Conservation (phyloP, 2,329 filamentous ascomycete genomes). For the Pseudogymnoascus sp. region DNA sequence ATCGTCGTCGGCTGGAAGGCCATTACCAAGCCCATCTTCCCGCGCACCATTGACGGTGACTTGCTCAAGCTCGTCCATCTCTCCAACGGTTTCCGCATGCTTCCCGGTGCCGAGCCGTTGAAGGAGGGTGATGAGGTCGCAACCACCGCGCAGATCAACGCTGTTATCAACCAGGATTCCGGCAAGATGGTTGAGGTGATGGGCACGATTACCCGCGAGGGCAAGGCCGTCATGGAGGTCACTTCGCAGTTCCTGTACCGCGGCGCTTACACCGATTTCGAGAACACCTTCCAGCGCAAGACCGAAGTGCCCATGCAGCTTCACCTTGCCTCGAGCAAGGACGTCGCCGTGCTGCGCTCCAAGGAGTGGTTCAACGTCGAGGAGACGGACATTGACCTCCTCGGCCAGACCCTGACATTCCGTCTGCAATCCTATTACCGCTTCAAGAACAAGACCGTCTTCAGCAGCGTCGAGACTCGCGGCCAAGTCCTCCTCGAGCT, state of each 20-base stretch:
- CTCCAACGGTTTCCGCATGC: conserved; percentile 97
- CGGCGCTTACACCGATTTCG: conserved; percentile 82
- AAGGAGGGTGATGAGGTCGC: conserved; percentile 92
- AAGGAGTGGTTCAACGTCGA: conserved; percentile 96
- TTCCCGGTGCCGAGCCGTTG: conserved; percentile 86
- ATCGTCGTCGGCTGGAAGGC: conserved; percentile 99
- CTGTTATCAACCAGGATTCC: conserved; percentile 94
- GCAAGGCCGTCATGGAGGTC: conserved; percentile 89
- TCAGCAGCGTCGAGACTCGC: conserved; percentile 83
- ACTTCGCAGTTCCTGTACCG: conserved; percentile 98
- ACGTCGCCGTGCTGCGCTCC: conserved; percentile 86
- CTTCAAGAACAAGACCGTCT: conserved; percentile 92
- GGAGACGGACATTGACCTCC: conserved; percentile 76
- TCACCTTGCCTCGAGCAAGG: conserved; percentile 77
- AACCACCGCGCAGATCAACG: conserved; percentile 92
- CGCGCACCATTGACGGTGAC: conserved; percentile 90
- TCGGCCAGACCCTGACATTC: conserved; percentile 93
- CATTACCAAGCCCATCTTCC: conserved; percentile 99
- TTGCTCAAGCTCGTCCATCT: conserved; percentile 92
- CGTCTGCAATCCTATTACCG: conserved; percentile 83
- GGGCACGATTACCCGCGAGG: conserved; percentile 82
- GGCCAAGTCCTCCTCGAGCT: conserved; percentile 91
- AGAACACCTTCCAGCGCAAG: conserved; percentile 99
- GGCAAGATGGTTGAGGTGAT: conserved; percentile 99
- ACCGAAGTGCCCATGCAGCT: conserved; percentile 91